Conservation (phyloP, 257 asterid genomes). For the Buddleja alternifolia region DNA sequence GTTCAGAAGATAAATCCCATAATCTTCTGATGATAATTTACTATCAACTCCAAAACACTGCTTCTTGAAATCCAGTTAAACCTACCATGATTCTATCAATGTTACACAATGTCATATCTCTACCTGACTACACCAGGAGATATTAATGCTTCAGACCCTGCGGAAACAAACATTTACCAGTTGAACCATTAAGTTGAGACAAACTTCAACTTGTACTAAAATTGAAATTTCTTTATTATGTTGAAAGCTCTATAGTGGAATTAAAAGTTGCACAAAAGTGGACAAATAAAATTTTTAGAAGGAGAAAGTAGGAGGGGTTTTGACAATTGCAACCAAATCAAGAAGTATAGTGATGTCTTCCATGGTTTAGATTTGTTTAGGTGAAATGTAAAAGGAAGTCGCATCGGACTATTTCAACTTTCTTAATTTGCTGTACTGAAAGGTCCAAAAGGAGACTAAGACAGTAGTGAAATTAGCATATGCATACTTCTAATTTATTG, state of each 20-base stretch:
- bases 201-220: conserved; percentile 15
- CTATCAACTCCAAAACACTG: background rate
- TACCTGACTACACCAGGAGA: too few species aligned
- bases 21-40: background rate
- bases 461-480: conserved; percentile 5
- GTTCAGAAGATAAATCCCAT: background rate
- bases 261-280: conserved; percentile 10
- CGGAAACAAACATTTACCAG: conserved; percentile 18
- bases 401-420: conserved; percentile 14
- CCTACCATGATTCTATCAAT: too few species aligned
- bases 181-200: conserved; percentile 11
- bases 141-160: background rate
- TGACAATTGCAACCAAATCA: background rate
- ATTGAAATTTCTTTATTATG: background rate
- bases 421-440: conserved; percentile 2
- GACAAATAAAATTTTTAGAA: too few species aligned
- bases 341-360: conserved; percentile 5
- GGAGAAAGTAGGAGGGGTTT: conserved; percentile 1
- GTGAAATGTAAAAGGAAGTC: conserved; percentile 5
- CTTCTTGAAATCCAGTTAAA: background rate
- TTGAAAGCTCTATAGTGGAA: conserved; percentile 10
- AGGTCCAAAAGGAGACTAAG: conserved; percentile 9
- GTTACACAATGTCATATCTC: too few species aligned
- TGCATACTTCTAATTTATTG: conserved; percentile 9
- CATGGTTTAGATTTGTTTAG: background rate